Evolutionary conservation across 2,329 filamentous ascomycete genomes (phyloP).

Genomic region (Endoconidiophora laricicola): DNA sequence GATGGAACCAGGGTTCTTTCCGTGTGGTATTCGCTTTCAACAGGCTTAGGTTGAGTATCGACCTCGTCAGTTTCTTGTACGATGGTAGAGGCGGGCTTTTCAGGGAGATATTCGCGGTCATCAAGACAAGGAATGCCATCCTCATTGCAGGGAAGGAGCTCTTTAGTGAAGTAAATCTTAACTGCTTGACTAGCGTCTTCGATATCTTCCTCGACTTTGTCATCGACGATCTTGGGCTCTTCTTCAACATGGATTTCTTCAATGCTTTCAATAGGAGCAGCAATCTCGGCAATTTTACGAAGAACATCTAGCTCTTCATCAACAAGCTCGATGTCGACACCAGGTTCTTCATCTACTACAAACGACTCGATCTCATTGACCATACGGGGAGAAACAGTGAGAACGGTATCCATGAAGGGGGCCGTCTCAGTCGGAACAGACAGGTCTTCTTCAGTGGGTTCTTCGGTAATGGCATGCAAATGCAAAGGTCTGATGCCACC

Average conservation of each 20-base stretch:
- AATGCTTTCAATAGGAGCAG: not conserved
- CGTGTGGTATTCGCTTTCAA: not conserved
- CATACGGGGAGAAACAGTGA: too few species aligned
- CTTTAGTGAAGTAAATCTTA: too few species aligned
- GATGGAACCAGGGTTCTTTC: constrained; percentile 2
- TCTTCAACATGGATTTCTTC: not conserved
- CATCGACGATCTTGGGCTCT: not conserved
- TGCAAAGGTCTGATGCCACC: too few species aligned
- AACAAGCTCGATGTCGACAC: too few species aligned
- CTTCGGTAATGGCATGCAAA: too few species aligned
- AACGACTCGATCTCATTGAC: not conserved
- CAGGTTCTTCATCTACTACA: not conserved
- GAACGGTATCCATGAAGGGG: too few species aligned
- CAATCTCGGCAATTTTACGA: not conserved
- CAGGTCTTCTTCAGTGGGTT: too few species aligned
- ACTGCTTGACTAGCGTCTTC: too few species aligned
- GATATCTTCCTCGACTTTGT: not conserved
- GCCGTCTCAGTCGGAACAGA: too few species aligned
- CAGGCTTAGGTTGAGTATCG: not conserved
- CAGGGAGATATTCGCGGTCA: not conserved
- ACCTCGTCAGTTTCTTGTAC: not conserved
- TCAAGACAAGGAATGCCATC: not conserved
- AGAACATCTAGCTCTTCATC: not conserved
- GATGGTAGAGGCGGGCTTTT: not conserved
- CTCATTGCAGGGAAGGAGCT: not conserved